These are phyloP conservation scores for Fraxinus latifolia DNA, from an alignment of 305 asterid species.

Conservation along the genomic window DNA sequence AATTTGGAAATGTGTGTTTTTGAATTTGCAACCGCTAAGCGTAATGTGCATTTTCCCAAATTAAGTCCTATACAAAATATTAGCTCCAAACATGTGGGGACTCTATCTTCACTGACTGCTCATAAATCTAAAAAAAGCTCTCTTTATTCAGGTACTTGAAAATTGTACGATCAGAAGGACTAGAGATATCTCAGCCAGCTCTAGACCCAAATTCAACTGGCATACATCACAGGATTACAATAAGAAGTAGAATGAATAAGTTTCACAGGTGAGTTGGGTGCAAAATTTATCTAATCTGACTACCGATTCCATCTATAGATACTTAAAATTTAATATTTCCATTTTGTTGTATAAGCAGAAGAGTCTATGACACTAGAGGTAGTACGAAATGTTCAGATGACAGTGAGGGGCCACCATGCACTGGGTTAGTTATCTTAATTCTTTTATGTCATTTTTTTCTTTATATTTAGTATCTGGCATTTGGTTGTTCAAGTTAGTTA, in stretches of 20 bases:
- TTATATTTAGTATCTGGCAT: neutral
- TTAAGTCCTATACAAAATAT: neutral
- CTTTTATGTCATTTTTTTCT: neutral
- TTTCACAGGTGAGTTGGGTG: slow-evolving; percentile 65
- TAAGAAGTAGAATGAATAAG: slow-evolving; percentile 61
- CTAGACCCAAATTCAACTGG: slow-evolving; percentile 97
- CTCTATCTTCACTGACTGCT: neutral
- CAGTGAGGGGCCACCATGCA: slow-evolving; percentile 94
- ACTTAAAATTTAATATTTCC: neutral
- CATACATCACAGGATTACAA: slow-evolving; percentile 91
- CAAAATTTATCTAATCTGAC: slow-evolving; percentile 19
- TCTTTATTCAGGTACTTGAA: slow-evolving; percentile 61
- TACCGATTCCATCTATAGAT: slow-evolving; percentile 18
- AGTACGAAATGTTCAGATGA: slow-evolving; percentile 75
- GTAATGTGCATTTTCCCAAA: neutral
- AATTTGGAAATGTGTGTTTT: neutral
- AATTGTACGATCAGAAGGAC: slow-evolving; percentile 76
- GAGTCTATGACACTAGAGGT: slow-evolving; percentile 85
- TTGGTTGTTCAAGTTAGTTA: neutral
- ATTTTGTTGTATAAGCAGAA: slow-evolving; percentile 46
- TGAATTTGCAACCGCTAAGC: neutral
- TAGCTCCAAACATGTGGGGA: slow-evolving; percentile 2
- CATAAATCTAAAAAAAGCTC: slow-evolving; percentile 5
- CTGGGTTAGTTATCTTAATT: slow-evolving; percentile 54
- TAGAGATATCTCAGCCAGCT: slow-evolving; percentile 99